These are phyloP conservation scores for Fusarium vanettenii DNA, from an alignment of 2,329 filamentous ascomycete genomes.

Conservation along the genomic window DNA sequence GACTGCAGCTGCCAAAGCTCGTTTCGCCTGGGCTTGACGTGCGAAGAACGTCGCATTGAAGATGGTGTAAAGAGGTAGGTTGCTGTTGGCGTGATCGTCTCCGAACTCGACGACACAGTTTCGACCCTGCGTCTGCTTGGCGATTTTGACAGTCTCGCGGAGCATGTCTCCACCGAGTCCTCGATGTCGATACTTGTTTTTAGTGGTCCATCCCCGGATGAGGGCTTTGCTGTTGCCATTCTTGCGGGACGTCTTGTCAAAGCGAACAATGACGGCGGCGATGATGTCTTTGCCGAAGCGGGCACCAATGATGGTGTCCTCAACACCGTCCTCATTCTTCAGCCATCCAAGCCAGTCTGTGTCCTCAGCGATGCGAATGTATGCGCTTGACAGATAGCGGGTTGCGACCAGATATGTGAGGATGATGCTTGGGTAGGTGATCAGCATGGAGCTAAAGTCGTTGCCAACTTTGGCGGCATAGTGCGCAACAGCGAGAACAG, in stretches of 20 bases:
- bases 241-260: slow-evolving; percentile 48
- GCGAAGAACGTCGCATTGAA: slow-evolving; percentile 70
- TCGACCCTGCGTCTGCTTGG: slow-evolving; percentile 71
- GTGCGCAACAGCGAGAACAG: slow-evolving; percentile 55
- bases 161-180: slow-evolving; percentile 80
- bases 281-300: slow-evolving; percentile 75
- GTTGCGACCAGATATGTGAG: slow-evolving; percentile 73
- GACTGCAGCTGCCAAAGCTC: slow-evolving; percentile 52
- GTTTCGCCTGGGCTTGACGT: slow-evolving; percentile 65
- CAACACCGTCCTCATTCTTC: slow-evolving; percentile 47
- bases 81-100: slow-evolving; percentile 79
- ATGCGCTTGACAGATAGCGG: slow-evolving; percentile 69
- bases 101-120: slow-evolving; percentile 75
- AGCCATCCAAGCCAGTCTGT: slow-evolving; percentile 72
- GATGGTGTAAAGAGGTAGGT: slow-evolving; percentile 65
- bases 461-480: slow-evolving; percentile 51
- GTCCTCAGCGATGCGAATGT: slow-evolving; percentile 71
- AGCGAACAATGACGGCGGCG: slow-evolving; percentile 74
- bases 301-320: slow-evolving; percentile 72
- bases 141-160: slow-evolving; percentile 75
- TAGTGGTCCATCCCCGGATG: slow-evolving; percentile 85
- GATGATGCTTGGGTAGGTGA: slow-evolving; percentile 68
- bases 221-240: slow-evolving; percentile 64
- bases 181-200: slow-evolving; percentile 73
- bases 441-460: slow-evolving; percentile 65